Base-by-base conservation (phyloP, 2,329 filamentous ascomycete genomes). In the Aspergillus niger region DNA sequence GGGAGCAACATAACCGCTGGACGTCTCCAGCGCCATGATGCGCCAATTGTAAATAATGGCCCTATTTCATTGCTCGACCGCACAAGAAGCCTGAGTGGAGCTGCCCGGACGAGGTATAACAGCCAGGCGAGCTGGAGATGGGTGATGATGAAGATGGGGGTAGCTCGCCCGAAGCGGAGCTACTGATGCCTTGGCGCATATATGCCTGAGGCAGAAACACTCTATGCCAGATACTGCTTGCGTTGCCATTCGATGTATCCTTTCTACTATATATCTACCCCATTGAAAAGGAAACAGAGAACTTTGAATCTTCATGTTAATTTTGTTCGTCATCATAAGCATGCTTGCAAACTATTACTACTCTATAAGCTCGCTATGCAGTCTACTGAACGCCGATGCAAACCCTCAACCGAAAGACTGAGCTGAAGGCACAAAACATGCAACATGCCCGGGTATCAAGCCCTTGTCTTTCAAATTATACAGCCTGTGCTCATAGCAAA, bases 1-100 rank as follows among this genome's bases (percentile, higher is more conserved):
- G 72, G 88, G 86, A 73, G 87, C 84, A 72, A 83, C 85, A 81
- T 93, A 92, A 81, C 90, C 89, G 80, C 86, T 87, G 72, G 86
- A 84, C 71, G 83, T 79, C 74, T 90, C 86, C 80, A 90, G 84
- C 79, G 89, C 87, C 89, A 92, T 91, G 55, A 66, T 77, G 77
- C 77, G 75, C 76, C 64, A 69, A 60, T 65, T 61, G 56, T 68
- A 57, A 39, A 39, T 49, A 50, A 43, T 15, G 10, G 20, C 8
- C 24, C 63, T 75, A 73, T 66, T 63, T 70, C 72, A 76, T 75
- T 67, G 64, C 72, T 67, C 57, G 52, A 51, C 51, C 60, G 30
- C 38, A 55, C 51, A 28, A 63, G 58, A 65, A 69, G 57, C 69
- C 26, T 66, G 51, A 60, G 63, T 70, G 59, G 50, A 66, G 65